phyloP scores from a whole-genome alignment of 192 early-diverging fungal species.

The Pecoramyces ruminantium region DNA sequence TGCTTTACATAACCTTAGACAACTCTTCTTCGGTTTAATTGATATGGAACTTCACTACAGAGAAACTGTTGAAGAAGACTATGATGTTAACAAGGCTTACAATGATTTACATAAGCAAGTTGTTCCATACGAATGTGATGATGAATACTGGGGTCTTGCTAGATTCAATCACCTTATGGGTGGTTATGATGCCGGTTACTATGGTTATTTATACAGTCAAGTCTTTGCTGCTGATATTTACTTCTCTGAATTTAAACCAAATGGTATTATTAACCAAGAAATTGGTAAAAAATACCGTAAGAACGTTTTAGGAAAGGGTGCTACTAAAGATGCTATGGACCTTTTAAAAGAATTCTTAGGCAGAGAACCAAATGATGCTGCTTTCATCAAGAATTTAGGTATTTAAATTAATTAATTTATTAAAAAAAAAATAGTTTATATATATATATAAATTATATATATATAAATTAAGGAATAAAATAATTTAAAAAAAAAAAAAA shows the following conservation, averaged over 20 bases:
- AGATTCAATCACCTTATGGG: conserved; percentile 51
- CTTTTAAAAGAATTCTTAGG: conserved; percentile 56
- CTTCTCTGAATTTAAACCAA: conserved; percentile 42
- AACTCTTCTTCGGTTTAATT: conserved; percentile 57
- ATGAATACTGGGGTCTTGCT: conserved; percentile 18
- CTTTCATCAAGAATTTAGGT: conserved; percentile 60
- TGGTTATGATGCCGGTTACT: conserved; percentile 57
- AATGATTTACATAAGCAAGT: conserved; percentile 18
- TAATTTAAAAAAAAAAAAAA: too few relatives aligned
- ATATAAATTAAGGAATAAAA: too few relatives aligned
- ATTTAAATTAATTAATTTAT: too few relatives aligned
- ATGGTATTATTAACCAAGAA: conserved; percentile 27
- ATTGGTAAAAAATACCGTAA: conserved; percentile 56
- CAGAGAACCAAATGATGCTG: conserved; percentile 57
- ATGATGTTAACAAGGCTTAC: too few relatives aligned
- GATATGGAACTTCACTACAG: conserved; percentile 59
- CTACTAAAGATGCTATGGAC: conserved; percentile 63
- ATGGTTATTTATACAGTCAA: conserved; percentile 61
- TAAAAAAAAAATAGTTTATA: too few relatives aligned
- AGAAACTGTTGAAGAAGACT: too few relatives aligned
- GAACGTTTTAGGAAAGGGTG: conserved; percentile 48
- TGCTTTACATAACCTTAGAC: conserved; percentile 51
- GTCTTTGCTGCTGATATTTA: conserved; percentile 72
- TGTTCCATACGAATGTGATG: conserved; percentile 11
- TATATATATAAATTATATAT: too few relatives aligned